Evolutionary conservation across 2,329 filamentous ascomycete species (phyloP).

Genomic region (Claviceps purpurea): DNA sequence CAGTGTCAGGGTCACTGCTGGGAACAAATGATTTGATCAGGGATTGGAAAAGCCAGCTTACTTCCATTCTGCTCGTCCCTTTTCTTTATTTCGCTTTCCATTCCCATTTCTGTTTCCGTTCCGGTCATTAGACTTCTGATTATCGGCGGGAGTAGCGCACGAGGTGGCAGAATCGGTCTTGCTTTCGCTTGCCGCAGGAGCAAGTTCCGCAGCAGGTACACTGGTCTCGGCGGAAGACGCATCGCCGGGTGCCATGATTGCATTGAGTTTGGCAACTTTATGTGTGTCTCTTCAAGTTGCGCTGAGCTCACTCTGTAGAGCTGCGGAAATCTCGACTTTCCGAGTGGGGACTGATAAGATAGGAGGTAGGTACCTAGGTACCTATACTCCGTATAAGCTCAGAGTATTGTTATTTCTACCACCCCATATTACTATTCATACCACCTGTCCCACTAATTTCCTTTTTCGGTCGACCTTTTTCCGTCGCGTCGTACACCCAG

Average conservation of each 20-base stretch:
- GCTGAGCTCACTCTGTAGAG: not conserved
- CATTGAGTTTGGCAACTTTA: slow-evolving; percentile 13
- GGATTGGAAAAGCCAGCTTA: not conserved
- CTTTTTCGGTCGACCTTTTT: too few species aligned
- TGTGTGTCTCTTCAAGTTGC: not conserved
- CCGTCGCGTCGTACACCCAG: too few species aligned
- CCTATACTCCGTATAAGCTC: too few species aligned
- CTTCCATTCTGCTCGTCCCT: slow-evolving; percentile 14
- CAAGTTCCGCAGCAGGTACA: slow-evolving; percentile 7
- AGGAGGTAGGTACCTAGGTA: not conserved
- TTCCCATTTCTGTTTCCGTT: not conserved
- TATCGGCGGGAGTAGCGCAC: not conserved
- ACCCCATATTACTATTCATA: too few species aligned
- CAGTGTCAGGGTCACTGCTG: slow-evolving; percentile 12
- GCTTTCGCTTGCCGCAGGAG: slow-evolving; percentile 5
- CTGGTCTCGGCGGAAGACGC: slow-evolving; percentile 16
- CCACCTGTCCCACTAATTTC: too few species aligned
- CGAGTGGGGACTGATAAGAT: slow-evolving; percentile 2
- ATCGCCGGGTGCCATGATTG: slow-evolving; percentile 19
- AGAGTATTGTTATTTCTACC: too few species aligned
- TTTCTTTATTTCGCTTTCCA: slow-evolving; percentile 13
- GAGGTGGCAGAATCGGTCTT: not conserved
- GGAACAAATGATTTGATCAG: not conserved
- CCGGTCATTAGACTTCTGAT: slow-evolving; percentile 5
- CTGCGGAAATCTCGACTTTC: slow-evolving; percentile 2